Conservation (phyloP, 345 rosid genomes). For the Trapa bicornis region DNA sequence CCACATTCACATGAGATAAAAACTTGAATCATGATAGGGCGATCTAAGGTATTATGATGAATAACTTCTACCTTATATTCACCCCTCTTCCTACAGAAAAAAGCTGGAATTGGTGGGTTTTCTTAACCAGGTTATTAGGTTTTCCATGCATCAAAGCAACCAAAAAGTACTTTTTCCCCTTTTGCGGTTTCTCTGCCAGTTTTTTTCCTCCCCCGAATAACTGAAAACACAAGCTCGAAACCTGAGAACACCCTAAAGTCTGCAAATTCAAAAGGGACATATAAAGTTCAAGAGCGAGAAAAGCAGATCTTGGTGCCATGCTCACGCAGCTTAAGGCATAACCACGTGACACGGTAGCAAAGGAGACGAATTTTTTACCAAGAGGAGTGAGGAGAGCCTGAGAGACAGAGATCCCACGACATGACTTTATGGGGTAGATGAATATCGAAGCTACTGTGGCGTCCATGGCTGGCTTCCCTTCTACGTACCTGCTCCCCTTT, state of each 20-base stretch:
- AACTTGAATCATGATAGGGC: not conserved
- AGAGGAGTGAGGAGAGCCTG: conserved; percentile 66
- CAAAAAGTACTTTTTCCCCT: not conserved
- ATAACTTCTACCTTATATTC: no score
- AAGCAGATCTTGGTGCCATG: no score
- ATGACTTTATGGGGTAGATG: conserved; percentile 72
- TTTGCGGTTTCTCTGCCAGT: no score
- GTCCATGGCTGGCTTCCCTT: conserved; percentile 8
- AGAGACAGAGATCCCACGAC: conserved; percentile 62
- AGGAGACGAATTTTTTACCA: conserved; percentile 24
- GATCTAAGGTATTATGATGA: not conserved
- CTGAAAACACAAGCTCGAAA: not conserved
- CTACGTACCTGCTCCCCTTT: not conserved
- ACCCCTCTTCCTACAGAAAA: not conserved
- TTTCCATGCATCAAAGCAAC: not conserved
- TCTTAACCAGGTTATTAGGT: no score
- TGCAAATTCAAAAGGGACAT: not conserved
- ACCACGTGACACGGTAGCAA: no score
- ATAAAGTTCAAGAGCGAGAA: not conserved
- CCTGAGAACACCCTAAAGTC: not conserved
- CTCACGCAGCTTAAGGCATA: no score
- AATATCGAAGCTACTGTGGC: conserved; percentile 49
- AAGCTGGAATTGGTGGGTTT: no score
- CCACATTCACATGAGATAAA: not conserved
- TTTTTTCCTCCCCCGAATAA: no score